Evolutionary conservation across 805 yeast species (phyloP).

Genomic region (Lipomyces japonicus): DNA sequence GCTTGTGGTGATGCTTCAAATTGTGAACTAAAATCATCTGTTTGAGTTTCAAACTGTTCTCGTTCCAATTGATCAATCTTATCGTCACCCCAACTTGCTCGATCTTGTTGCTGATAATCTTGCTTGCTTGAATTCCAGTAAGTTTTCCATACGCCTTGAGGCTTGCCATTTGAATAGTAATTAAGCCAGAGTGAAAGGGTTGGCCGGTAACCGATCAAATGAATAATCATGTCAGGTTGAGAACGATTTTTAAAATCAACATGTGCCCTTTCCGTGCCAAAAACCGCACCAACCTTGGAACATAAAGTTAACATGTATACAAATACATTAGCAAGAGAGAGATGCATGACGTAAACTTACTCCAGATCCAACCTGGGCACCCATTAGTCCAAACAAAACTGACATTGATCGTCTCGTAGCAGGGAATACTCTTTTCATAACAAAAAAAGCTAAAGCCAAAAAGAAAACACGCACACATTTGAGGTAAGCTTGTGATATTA

Average conservation of each 20-base stretch:
- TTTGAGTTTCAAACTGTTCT: neutral
- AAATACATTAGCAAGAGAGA: neutral
- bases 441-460: neutral
- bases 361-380: slow-evolving; percentile 13
- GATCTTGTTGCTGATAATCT: no score
- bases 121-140: slow-evolving; percentile 16
- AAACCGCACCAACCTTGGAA: slow-evolving; percentile 1
- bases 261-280: slow-evolving; percentile 2
- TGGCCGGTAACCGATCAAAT: slow-evolving; percentile 15
- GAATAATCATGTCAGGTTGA: slow-evolving; percentile 10
- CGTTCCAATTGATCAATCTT: neutral
- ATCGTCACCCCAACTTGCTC: no score
- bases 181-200: slow-evolving; percentile 17
- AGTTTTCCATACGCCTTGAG: slow-evolving; percentile 1
- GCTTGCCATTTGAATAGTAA: slow-evolving; percentile 21
- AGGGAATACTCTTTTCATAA: slow-evolving; percentile 8
- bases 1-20: slow-evolving; percentile 4
- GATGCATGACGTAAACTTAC: slow-evolving; percentile 1
- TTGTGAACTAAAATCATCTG: neutral
- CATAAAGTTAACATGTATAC: neutral
- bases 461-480: neutral
- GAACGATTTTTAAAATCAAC: slow-evolving; percentile 13
- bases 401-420: slow-evolving; percentile 11
- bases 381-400: slow-evolving; percentile 11
- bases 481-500: no score